A percentile compares a stretch with the other conserved stretches of the same genome.
Conservation (phyloP, 345 rosid species). For the Ceriops decandra region DNA sequence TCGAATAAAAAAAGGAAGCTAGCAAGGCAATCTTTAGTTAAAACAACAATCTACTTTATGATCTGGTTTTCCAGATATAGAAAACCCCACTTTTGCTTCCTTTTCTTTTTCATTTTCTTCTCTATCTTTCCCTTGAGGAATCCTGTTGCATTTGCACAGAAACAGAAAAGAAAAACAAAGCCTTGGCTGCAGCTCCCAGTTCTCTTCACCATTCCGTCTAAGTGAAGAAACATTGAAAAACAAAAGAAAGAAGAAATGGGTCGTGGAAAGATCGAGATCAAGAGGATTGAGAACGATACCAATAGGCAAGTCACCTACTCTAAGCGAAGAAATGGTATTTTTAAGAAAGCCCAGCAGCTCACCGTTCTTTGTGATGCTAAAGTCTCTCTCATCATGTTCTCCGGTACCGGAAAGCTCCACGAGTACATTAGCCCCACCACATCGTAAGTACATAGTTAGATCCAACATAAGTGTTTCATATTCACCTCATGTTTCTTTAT, state of each 20-base stretch:
- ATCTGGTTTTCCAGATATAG: slow-evolving; percentile 16
- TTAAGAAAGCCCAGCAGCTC: slow-evolving; percentile 66
- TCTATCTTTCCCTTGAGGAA: not conserved
- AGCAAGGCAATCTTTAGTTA: slow-evolving; percentile 19
- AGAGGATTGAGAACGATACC: slow-evolving; percentile 58
- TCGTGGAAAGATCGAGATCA: slow-evolving; percentile 59
- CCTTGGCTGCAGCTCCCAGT: not conserved
- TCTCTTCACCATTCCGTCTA: slow-evolving; percentile 1
- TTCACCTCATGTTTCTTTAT: not conserved
- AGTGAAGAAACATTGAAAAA: no score
- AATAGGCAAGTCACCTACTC: slow-evolving; percentile 66
- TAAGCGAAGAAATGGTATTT: slow-evolving; percentile 51
- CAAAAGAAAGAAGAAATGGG: slow-evolving; percentile 30
- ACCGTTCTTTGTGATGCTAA: slow-evolving; percentile 66
- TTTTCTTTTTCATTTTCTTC: not conserved
- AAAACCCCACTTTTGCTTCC: slow-evolving; percentile 8
- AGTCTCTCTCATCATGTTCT: slow-evolving; percentile 57
- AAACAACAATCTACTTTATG: slow-evolving; percentile 28
- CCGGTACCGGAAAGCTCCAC: slow-evolving; percentile 42
- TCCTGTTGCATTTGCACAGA: not conserved
- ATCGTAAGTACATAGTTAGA: slow-evolving; percentile 24
- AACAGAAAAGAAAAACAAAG: not conserved
- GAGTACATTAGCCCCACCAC: slow-evolving; percentile 46
- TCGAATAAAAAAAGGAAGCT: not conserved
- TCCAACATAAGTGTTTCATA: not conserved